Evolutionary conservation across 805 yeast genomes (phyloP).

Genomic region (Zygosaccharomyces bisporus): DNA sequence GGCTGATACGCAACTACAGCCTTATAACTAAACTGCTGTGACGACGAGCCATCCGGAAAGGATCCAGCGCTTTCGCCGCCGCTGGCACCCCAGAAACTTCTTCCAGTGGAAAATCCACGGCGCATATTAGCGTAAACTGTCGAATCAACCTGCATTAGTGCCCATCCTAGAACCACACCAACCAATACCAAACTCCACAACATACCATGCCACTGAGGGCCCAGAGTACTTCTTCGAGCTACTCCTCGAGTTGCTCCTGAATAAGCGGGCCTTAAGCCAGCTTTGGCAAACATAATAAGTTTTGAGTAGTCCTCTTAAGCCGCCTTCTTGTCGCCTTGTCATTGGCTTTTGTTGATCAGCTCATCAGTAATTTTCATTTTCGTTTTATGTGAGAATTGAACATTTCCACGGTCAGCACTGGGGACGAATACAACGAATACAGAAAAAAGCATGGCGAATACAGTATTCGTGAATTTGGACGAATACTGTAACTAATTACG

Average conservation of each 20-base stretch:
- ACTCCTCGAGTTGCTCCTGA: background rate
- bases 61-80: conserved; percentile 6
- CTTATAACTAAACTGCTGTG: conserved; percentile 37
- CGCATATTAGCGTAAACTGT: conserved; percentile 6
- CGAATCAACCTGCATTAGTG: conserved; percentile 19
- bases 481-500: too few species aligned
- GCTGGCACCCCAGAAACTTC: conserved; percentile 6
- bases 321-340: background rate
- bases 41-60: conserved; percentile 2
- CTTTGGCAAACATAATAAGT: conserved; percentile 2
- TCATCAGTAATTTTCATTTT: background rate
- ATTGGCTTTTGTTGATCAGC: background rate
- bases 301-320: background rate
- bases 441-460: too few species aligned
- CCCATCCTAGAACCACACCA: conserved; percentile 14
- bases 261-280: conserved; percentile 2
- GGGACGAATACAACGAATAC: too few species aligned
- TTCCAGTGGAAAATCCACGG: conserved; percentile 19
- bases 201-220: conserved; percentile 24
- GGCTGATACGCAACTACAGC: conserved; percentile 72
- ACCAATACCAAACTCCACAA: conserved; percentile 16
- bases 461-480: too few species aligned
- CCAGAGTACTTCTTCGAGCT: conserved; percentile 1
- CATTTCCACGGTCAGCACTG: background rate
- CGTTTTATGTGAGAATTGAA: background rate